A percentile compares a stretch with the other conserved stretches of the same genome.
phyloP scores from a whole-genome alignment of 768 basidiomycete genomes.

The Suillus brevipes region DNA sequence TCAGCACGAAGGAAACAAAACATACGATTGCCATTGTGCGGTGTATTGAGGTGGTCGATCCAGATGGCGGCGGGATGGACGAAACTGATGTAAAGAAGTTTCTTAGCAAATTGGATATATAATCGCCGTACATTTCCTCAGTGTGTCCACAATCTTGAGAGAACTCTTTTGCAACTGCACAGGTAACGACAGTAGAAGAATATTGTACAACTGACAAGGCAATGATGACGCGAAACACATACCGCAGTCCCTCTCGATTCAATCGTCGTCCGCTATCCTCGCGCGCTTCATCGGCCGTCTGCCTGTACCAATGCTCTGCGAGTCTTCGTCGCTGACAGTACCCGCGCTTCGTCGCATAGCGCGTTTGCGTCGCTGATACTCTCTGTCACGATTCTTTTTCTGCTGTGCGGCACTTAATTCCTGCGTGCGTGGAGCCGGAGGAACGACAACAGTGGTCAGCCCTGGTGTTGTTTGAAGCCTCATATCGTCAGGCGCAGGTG shows the following conservation, averaged over 20 bases:
- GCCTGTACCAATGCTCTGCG: constrained; percentile 42
- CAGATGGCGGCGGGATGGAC: constrained; percentile 66
- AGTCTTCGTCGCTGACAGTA: constrained; percentile 74
- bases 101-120: constrained; percentile 47
- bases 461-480: constrained; percentile 69
- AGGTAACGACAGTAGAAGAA: background rate
- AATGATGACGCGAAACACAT: background rate
- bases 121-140: constrained; percentile 8
- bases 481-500: constrained; percentile 65
- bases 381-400: constrained; percentile 77
- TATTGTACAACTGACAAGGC: constrained; percentile 13
- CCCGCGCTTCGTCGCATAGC: constrained; percentile 64
- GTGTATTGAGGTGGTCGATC: constrained; percentile 81
- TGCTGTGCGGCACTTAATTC: constrained; percentile 71
- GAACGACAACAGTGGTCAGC: constrained; percentile 74
- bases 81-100: constrained; percentile 53
- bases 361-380: constrained; percentile 79
- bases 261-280: constrained; percentile 68
- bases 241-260: constrained; percentile 13
- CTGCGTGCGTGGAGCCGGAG: constrained; percentile 67
- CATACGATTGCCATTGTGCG: constrained; percentile 75
- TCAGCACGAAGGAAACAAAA: constrained; percentile 70
- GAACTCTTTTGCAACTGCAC: background rate
- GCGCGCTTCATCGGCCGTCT: constrained; percentile 70
- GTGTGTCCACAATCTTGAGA: background rate